A percentile compares a stretch with the other conserved stretches of the same genome.
phyloP scores from a whole-genome alignment of 441 rosid species.

The Erodium texanum region DNA sequence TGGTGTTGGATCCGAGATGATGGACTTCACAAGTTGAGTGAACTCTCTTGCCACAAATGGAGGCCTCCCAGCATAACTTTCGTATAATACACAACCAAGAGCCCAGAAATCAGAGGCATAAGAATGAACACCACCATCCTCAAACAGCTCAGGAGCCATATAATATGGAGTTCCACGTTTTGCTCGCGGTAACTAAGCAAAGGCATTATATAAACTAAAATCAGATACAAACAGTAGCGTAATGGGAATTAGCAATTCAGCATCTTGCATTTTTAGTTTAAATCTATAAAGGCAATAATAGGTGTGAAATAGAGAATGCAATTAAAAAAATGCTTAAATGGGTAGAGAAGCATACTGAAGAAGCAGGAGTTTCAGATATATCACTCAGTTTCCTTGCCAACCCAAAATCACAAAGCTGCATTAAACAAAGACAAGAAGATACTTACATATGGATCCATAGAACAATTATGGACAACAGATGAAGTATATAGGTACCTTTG shows the following conservation, averaged over 20 bases:
- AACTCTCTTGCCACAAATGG: constrained; percentile 83
- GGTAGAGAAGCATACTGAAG: constrained; percentile 41
- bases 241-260: background rate
- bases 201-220: constrained; percentile 6
- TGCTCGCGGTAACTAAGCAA: constrained; percentile 57
- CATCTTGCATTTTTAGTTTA: background rate
- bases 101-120: constrained; percentile 99
- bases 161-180: constrained; percentile 96
- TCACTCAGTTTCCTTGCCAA: constrained; percentile 76
- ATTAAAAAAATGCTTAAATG: constrained; percentile 1
- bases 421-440: constrained; percentile 17
- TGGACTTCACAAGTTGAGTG: constrained; percentile 80
- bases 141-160: constrained; percentile 98
- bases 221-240: background rate
- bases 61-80: constrained; percentile 84
- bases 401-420: constrained; percentile 97
- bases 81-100: constrained; percentile 91
- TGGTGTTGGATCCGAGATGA: constrained; percentile 81
- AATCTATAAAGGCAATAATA: background rate
- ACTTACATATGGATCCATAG: constrained; percentile 9
- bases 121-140: constrained; percentile 94
- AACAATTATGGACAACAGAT: constrained; percentile 10
- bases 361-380: constrained; percentile 56
- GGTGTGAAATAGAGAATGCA: background rate
- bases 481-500: constrained; percentile 46